Percentiles rank a stretch among this genome's conserved stretches.
These are phyloP conservation scores for Paramecium biaurelia DNA, from an alignment of 73 alveolate genomes.

Conservation along the genomic window DNA sequence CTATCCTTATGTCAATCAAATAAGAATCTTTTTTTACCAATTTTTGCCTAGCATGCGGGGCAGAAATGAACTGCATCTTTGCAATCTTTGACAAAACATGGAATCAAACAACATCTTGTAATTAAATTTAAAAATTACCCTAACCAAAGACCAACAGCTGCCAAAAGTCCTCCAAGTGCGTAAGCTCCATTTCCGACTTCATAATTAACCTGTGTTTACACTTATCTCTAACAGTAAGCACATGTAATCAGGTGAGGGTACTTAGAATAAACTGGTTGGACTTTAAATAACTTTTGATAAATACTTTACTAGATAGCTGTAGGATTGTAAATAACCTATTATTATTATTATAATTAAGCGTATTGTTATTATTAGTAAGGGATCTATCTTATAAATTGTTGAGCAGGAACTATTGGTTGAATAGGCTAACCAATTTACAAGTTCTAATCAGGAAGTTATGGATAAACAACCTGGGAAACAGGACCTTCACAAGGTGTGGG, in stretches of 20 bases:
- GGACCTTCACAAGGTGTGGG: neutral
- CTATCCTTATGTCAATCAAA: slow-evolving; percentile 40
- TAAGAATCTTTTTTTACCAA: slow-evolving; percentile 60
- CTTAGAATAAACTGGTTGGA: slow-evolving; percentile 9
- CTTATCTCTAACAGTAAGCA: neutral
- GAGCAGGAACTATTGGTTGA: neutral
- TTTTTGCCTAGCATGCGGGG: slow-evolving; percentile 1
- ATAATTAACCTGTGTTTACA: slow-evolving; percentile 3
- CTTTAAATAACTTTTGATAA: neutral
- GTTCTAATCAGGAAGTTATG: neutral
- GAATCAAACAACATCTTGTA: slow-evolving; percentile 47
- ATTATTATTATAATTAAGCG: neutral
- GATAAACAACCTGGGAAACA: neutral
- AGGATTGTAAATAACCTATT: slow-evolving; percentile 17
- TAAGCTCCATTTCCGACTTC: slow-evolving; percentile 61
- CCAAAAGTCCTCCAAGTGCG: slow-evolving; percentile 51
- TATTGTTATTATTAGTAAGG: neutral
- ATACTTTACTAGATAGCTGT: neutral
- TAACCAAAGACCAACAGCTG: slow-evolving; percentile 62
- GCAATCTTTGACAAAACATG: slow-evolving; percentile 55
- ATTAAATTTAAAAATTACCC: slow-evolving; percentile 34
- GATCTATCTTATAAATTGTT: neutral
- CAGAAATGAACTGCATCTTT: slow-evolving; percentile 63
- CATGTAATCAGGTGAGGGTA: slow-evolving; percentile 39
- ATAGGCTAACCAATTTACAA: neutral